phyloP scores from a whole-genome alignment of 1,284 basidiomycete genomes.

The Rugosomyces carneus region DNA sequence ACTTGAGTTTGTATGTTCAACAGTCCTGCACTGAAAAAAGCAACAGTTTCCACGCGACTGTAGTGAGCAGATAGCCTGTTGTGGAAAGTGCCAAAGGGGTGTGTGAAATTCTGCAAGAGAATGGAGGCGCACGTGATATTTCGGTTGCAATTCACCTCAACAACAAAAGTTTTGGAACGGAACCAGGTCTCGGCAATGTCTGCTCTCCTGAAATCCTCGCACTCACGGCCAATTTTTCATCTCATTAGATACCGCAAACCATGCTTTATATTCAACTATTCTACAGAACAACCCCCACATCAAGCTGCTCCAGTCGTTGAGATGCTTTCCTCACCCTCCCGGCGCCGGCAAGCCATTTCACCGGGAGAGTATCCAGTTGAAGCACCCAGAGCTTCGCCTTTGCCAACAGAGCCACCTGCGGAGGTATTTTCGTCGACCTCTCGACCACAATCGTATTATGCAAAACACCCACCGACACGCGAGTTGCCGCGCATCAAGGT shows the following conservation, averaged over 20 bases:
- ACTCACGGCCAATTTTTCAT: background rate
- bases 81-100: background rate
- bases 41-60: too few species aligned
- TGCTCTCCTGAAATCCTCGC: background rate
- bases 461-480: constrained; percentile 18
- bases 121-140: background rate
- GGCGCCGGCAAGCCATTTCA: background rate
- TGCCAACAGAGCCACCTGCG: constrained; percentile 14
- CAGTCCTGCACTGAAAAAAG: too few species aligned
- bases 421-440: constrained; percentile 21
- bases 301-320: background rate
- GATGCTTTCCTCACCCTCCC: background rate
- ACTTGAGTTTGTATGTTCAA: too few species aligned
- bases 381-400: constrained; percentile 16
- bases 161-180: background rate
- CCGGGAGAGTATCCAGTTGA: constrained; percentile 16
- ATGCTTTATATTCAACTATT: background rate
- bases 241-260: background rate
- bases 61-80: background rate
- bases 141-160: background rate
- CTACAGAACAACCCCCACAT: background rate
- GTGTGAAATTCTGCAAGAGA: too few species aligned
- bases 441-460: constrained; percentile 19
- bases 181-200: background rate
- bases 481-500: constrained; percentile 22